Percentiles rank a stretch among this genome's conserved stretches.
Evolutionary conservation across 75 land plant species (phyloP).

Genomic region (Azolla pinnata): DNA sequence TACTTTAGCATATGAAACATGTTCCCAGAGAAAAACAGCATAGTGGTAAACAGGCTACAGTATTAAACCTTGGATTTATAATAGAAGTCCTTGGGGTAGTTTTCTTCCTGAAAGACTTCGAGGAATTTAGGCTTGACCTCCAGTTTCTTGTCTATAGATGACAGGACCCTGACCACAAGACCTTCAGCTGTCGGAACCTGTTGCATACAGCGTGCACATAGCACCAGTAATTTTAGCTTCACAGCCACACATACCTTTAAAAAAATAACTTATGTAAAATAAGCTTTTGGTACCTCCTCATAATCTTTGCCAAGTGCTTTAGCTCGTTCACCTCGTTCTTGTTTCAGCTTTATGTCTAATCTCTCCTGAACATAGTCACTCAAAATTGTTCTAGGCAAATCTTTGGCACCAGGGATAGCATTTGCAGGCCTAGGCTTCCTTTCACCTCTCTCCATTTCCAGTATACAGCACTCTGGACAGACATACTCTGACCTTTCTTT

Average conservation of each 20-base stretch:
- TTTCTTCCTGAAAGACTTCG: slow-evolving; percentile 19
- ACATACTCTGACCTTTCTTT: slow-evolving; percentile 92
- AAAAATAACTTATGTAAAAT: neutral
- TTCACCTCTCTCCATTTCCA: slow-evolving; percentile 78
- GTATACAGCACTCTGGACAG: slow-evolving; percentile 78
- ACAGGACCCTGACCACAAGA: slow-evolving; percentile 25
- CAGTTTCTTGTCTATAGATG: slow-evolving; percentile 27
- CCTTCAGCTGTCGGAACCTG: slow-evolving; percentile 37
- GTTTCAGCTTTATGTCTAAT: slow-evolving; percentile 48
- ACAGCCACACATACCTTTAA: too few species aligned
- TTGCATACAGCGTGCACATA: neutral
- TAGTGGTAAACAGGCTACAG: too few species aligned
- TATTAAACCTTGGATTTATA: slow-evolving; percentile 27
- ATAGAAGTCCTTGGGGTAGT: slow-evolving; percentile 19
- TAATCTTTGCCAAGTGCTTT: slow-evolving; percentile 47
- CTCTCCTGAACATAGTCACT: slow-evolving; percentile 85
- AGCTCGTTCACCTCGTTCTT: slow-evolving; percentile 73
- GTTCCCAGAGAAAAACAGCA: neutral
- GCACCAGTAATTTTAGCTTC: neutral
- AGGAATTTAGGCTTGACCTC: slow-evolving; percentile 52
- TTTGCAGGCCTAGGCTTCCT: slow-evolving; percentile 65
- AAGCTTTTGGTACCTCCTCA: slow-evolving; percentile 63
- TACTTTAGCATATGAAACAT: neutral
- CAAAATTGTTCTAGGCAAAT: slow-evolving; percentile 73
- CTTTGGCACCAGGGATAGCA: slow-evolving; percentile 88